Percentiles rank a stretch among this genome's conserved stretches.
phyloP scores from a whole-genome alignment of 2,329 filamentous ascomycete species.

The Fusarium pseudonygamai region DNA sequence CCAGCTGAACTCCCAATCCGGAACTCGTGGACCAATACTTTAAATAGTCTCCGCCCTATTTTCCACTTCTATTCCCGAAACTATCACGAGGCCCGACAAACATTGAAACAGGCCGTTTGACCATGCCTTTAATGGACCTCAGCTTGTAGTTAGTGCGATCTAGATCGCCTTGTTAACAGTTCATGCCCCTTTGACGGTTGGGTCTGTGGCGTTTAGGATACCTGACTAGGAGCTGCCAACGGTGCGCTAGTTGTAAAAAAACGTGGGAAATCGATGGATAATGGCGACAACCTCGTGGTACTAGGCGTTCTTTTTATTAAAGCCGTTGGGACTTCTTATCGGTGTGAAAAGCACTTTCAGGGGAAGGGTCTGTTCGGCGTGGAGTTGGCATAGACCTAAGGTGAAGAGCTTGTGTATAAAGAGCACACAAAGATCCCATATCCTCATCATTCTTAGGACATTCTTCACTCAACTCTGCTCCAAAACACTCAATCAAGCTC shows the following conservation, averaged over 20 bases:
- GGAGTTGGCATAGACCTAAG: not conserved
- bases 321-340: not conserved
- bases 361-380: not conserved
- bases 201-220: constrained; percentile 23
- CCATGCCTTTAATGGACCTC: not conserved
- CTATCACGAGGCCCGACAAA: not conserved
- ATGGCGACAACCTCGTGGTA: constrained; percentile 14
- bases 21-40: constrained; percentile 18
- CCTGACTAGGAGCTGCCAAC: constrained; percentile 11
- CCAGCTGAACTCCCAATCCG: not conserved
- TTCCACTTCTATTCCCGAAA: not conserved
- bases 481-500: not conserved
- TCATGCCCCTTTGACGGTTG: constrained; percentile 7
- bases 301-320: not conserved
- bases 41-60: not conserved
- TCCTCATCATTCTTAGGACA: not conserved
- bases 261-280: not conserved
- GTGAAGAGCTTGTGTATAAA: constrained; percentile 9
- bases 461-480: not conserved
- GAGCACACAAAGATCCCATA: not conserved
- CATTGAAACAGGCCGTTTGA: not conserved
- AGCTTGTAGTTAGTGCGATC: not conserved
- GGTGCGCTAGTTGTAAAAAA: not conserved
- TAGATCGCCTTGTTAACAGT: constrained; percentile 8
- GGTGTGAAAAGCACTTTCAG: not conserved